Evolutionary conservation across 805 yeast species (phyloP).

Genomic region (Saturnispora gosingensis): DNA sequence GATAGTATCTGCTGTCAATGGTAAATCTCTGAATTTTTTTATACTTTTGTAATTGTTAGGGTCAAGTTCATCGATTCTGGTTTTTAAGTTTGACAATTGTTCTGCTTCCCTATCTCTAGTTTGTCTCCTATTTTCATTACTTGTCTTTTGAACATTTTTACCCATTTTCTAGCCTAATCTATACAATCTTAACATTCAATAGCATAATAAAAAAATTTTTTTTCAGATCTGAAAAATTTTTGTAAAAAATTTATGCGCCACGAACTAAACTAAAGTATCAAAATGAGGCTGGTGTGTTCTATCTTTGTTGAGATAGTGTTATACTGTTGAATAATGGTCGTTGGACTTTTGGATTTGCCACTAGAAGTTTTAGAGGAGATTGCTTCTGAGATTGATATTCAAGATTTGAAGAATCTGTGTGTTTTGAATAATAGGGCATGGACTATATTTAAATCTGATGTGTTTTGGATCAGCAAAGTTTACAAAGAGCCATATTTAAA

Average conservation of each 20-base stretch:
- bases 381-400: neutral
- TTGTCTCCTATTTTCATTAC: constrained; percentile 24
- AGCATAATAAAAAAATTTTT: neutral
- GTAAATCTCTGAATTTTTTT: constrained; percentile 65
- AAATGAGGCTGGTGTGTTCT: neutral
- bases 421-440: neutral
- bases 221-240: neutral
- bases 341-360: neutral
- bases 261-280: neutral
- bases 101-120: constrained; percentile 26
- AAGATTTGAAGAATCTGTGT: neutral
- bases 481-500: neutral
- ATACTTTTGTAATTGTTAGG: constrained; percentile 27
- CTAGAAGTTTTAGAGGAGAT: neutral
- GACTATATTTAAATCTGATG: neutral
- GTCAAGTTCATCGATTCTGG: constrained; percentile 47
- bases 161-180: constrained; percentile 18
- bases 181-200: neutral
- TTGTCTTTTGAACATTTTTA: constrained; percentile 21
- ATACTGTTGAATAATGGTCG: neutral
- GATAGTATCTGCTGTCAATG: constrained; percentile 53
- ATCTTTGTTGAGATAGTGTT: neutral
- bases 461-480: neutral
- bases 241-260: neutral
- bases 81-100: constrained; percentile 35